Evolutionary conservation across 345 rosid genomes (phyloP), one percentile per base, ranked within the genome.

Genomic region (Ailanthus altissimus): DNA sequence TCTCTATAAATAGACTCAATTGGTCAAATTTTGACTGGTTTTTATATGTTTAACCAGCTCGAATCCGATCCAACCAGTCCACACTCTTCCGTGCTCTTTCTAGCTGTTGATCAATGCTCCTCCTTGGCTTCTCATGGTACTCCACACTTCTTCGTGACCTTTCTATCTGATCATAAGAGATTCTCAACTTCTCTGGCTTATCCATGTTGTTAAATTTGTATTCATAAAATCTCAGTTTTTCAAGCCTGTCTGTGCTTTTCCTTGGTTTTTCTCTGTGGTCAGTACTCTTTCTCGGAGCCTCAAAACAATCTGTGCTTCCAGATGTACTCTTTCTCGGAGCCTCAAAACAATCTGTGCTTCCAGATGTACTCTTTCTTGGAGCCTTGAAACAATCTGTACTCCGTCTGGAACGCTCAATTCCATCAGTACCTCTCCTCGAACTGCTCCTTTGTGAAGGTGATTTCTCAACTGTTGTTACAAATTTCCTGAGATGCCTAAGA

Each of bases 91-190:
- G 87, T 36, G 87, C 96, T 79, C 85, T 89, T 70, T 93, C 96
- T 5, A 90, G 21, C 86, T 86, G 93, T 36, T 81, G 81, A 32
- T 90, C 93, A 3, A 82, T 79, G 81, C 84, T 81, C 81, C 71
- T 86, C 85, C 92, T 88, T 9, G 97, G 84, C 75, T 88, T 95
- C 75, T 91, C 98, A 64, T 85, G 86, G 84, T 83, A 93, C 65
- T 93, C 99, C 61, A 93, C 92, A n/a, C 99, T 95, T 80, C 98
- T 90, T 79, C 99, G 79, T 4, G 99, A 89, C 78, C 92, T 88
- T 85, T 93, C 98, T 90, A 90, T 84, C 54, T 88, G 93, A 49
- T 93, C 98, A 62, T 85, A 89, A 3, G 97, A 73, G 72, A 83
- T 49, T 83, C 72, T 85, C 11, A 90, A 81, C 84, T 91, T 89